Percentiles rank a stretch among this genome's conserved stretches.
Evolutionary conservation across 305 asterid genomes (phyloP).

Genomic region (Andrographis paniculata): DNA sequence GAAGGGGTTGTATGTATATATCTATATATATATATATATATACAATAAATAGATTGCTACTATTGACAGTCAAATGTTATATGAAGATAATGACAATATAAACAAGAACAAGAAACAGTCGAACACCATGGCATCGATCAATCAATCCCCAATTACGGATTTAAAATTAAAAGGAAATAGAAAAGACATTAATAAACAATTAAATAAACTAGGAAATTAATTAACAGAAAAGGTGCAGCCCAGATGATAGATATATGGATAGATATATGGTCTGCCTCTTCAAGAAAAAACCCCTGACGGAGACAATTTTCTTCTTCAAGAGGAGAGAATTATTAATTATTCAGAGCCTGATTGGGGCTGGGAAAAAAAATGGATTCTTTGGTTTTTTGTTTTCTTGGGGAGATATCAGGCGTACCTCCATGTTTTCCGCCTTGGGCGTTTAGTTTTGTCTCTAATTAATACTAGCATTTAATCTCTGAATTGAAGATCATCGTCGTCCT

Average conservation of each 20-base stretch:
- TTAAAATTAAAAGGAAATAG: no score
- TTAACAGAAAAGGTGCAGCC: constrained; percentile 30
- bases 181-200: not conserved
- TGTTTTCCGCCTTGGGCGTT: constrained; percentile 23
- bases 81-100: no score
- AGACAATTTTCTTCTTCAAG: constrained; percentile 43
- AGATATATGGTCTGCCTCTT: constrained; percentile 15
- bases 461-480: no score
- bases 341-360: constrained; percentile 33
- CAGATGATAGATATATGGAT: constrained; percentile 14
- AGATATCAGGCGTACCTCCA: constrained; percentile 21
- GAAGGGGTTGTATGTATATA: no score
- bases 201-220: no score
- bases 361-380: constrained; percentile 12
- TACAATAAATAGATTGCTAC: no score
- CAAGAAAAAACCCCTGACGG: constrained; percentile 32
- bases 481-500: no score
- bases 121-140: no score
- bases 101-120: constrained; percentile 11
- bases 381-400: constrained; percentile 22
- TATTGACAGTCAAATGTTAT: constrained; percentile 8
- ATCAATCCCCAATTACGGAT: no score
- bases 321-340: constrained; percentile 51
- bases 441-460: not conserved
- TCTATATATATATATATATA: no score